These are phyloP conservation scores for Fistulinella prunicolor DNA, from an alignment of 768 basidiomycete species.

Conservation along the genomic window DNA sequence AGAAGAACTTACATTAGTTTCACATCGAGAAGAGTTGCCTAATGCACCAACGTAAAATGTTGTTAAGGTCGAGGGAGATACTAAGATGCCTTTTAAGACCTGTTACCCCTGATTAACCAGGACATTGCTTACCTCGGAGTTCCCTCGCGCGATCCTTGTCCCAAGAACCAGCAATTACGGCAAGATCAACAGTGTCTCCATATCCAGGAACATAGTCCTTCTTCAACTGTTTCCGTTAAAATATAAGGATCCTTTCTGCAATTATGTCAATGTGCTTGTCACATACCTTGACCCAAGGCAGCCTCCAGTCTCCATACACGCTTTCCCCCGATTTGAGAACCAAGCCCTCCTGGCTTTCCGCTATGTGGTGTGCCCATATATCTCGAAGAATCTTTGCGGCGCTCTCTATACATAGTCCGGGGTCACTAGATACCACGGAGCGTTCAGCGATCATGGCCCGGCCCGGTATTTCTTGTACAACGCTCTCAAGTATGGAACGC, in stretches of 20 bases:
- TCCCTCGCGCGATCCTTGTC: slow-evolving; percentile 75
- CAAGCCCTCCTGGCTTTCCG: slow-evolving; percentile 61
- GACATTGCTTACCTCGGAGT: slow-evolving; percentile 54
- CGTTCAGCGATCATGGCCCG: slow-evolving; percentile 63
- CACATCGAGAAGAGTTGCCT: slow-evolving; percentile 45
- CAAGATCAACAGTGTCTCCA: slow-evolving; percentile 79
- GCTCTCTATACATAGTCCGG: slow-evolving; percentile 5
- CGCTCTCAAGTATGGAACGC: slow-evolving; percentile 55
- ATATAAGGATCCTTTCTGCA: slow-evolving; percentile 2
- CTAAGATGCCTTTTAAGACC: slow-evolving; percentile 34
- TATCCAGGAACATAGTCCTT: slow-evolving; percentile 85
- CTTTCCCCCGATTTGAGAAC: slow-evolving; percentile 76
- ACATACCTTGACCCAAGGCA: slow-evolving; percentile 78
- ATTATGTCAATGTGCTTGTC: slow-evolving; percentile 6
- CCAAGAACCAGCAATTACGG: slow-evolving; percentile 76
- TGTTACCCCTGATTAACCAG: not conserved
- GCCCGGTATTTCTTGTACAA: slow-evolving; percentile 54
- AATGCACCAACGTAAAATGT: slow-evolving; percentile 78
- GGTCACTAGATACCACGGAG: slow-evolving; percentile 36
- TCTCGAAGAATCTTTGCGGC: slow-evolving; percentile 33
- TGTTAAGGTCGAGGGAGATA: slow-evolving; percentile 67
- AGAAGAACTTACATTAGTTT: slow-evolving; percentile 35
- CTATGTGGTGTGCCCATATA: slow-evolving; percentile 51
- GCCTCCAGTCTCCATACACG: slow-evolving; percentile 56
- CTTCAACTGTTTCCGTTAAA: slow-evolving; percentile 48